Base-by-base conservation (phyloP, 148 eudicot genomes). In the Persicaria maculosa region DNA sequence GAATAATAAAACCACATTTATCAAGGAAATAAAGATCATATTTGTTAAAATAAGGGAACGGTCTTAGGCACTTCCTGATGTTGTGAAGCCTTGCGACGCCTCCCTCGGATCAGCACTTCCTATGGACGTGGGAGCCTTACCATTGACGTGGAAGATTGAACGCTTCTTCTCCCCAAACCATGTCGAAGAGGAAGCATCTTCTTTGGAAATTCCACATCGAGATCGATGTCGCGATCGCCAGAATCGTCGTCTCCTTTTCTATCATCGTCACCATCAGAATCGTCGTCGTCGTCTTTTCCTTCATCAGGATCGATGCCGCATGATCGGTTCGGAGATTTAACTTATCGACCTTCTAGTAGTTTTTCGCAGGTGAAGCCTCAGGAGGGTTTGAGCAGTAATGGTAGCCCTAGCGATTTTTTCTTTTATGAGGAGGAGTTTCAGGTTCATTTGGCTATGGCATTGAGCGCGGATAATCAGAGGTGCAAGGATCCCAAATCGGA, bases 401-500 rank as follows among this genome's bases (percentile, higher is more conserved):
- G 68, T n/a, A 78, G 74, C 59, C 75, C 53, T 17, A 45, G 16
- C 16, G 87, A 84, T 55, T 89, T 86, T 48, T 86, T 81, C 82
- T 89, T 83, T 78, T 80, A 91, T 10, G 97, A 93, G 76, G 98
- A 93, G 81, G 98, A 94, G 83, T 94, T 86, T 81, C 95, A 94
- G 80, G 84, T 94, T 70, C 95, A 94, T 68, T 82, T 94, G 78
- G 98, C 98, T 59, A 76, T 94, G 78, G 98, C 97, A 78, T 82
- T 94, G 17, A 94, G 97, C 58, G 97, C 97, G 17, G 94, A 83
- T 77, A 78, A 81, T 1, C 91, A 81, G 73, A 70, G 80, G 16
- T 79, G 84, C 4, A 83, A 83, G 3, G 97, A 94, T 31, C 82
- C 88, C 7, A 93, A 89, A 48, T 86, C 90, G 8, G 93, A 92